phyloP scores from a whole-genome alignment of 495 filamentous ascomycete species.

The Clohesyomyces aquaticus region DNA sequence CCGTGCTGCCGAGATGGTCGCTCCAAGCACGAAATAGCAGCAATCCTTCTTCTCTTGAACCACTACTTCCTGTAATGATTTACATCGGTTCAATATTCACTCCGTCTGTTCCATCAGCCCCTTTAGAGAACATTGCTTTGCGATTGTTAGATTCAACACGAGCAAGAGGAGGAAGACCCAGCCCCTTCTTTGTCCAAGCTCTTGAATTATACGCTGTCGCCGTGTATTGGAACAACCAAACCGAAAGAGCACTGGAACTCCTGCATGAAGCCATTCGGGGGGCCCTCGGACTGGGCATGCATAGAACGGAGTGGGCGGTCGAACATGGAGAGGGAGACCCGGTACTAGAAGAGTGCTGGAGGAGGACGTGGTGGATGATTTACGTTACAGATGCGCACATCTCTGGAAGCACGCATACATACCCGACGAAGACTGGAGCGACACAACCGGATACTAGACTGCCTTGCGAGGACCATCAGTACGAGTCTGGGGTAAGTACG shows the following conservation, averaged over 20 bases:
- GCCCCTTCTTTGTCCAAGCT: constrained; percentile 62
- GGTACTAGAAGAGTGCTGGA: constrained; percentile 72
- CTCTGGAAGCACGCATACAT: constrained; percentile 48
- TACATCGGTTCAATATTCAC: constrained; percentile 69
- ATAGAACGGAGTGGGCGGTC: constrained; percentile 58
- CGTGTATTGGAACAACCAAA: constrained; percentile 73
- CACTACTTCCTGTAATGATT: constrained; percentile 63
- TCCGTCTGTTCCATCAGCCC: constrained; percentile 41
- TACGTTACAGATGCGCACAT: constrained; percentile 71
- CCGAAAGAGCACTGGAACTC: constrained; percentile 65
- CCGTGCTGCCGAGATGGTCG: constrained; percentile 55
- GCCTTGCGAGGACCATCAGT: constrained; percentile 75
- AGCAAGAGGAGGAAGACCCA: neutral
- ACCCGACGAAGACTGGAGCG: constrained; percentile 42
- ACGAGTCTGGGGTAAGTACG: constrained; percentile 43
- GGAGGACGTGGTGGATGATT: constrained; percentile 90
- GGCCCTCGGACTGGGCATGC: constrained; percentile 76
- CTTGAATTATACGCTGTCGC: constrained; percentile 74
- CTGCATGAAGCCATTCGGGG: constrained; percentile 68
- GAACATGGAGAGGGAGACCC: constrained; percentile 54
- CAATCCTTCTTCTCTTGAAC: neutral
- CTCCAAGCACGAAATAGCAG: constrained; percentile 29
- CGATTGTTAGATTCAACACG: constrained; percentile 1
- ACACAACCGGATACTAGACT: constrained; percentile 47
- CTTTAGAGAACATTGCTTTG: constrained; percentile 19